Conservation (phyloP, 805 yeast species). For the Dipodascopsis tothii region DNA sequence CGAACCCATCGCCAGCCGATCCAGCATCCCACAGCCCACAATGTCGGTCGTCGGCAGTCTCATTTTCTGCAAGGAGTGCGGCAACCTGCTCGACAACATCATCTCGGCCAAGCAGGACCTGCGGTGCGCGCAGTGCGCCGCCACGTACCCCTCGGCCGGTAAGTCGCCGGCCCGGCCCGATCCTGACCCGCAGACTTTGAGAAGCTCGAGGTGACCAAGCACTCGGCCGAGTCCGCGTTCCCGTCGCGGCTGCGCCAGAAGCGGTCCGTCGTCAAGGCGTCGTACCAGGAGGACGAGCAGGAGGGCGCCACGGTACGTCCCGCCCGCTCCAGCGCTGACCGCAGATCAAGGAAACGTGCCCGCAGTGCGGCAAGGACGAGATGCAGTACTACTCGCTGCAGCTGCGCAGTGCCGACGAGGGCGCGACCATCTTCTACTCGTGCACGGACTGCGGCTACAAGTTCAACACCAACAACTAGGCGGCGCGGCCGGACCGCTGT, state of each 20-base stretch:
- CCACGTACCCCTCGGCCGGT: constrained; percentile 36
- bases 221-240: constrained; percentile 86
- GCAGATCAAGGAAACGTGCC: constrained; percentile 87
- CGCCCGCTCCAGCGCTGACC: not conserved
- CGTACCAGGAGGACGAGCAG: constrained; percentile 50
- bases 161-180: constrained; percentile 22
- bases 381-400: constrained; percentile 97
- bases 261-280: constrained; percentile 83
- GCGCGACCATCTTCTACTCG: constrained; percentile 57
- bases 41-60: constrained; percentile 96
- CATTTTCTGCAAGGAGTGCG: constrained; percentile 89
- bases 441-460: constrained; percentile 89
- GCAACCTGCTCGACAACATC: constrained; percentile 73
- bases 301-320: constrained; percentile 75
- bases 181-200: constrained; percentile 43
- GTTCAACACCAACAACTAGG: constrained; percentile 83
- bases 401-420: constrained; percentile 97
- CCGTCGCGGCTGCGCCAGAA: constrained; percentile 78
- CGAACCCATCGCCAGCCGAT: too few species aligned
- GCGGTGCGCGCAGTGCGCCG: constrained; percentile 50
- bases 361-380: constrained; percentile 96
- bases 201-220: constrained; percentile 76
- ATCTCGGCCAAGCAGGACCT: constrained; percentile 41
- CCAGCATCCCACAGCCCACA: too few species aligned
- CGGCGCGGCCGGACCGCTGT: not conserved